A percentile compares a stretch with the other conserved stretches of the same genome.
phyloP scores from a whole-genome alignment of 768 basidiomycete genomes.

The Mycena olivaceomarginata region DNA sequence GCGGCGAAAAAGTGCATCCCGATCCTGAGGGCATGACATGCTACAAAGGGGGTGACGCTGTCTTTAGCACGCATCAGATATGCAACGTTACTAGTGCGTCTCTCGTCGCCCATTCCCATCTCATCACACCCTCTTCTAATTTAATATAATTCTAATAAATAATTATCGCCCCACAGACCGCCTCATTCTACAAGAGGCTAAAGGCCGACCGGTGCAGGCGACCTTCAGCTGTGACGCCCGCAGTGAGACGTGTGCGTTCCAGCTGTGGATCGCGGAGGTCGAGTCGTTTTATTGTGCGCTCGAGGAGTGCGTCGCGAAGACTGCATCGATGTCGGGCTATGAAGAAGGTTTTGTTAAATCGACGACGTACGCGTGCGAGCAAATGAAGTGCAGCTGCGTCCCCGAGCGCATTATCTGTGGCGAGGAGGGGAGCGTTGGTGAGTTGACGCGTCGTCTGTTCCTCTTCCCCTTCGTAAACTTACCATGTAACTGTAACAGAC shows the following conservation, averaged over 20 bases:
- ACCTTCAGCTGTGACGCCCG: not conserved
- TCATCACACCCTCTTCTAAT: no score
- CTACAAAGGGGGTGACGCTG: constrained; percentile 4
- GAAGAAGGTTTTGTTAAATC: not conserved
- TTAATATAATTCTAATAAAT: not conserved
- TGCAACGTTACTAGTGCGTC: constrained; percentile 7
- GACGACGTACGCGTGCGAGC: not conserved
- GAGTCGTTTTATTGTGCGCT: constrained; percentile 5
- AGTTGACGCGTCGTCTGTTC: not conserved
- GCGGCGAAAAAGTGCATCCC: not conserved
- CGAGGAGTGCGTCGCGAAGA: not conserved
- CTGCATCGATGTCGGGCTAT: not conserved
- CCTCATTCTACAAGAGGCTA: not conserved
- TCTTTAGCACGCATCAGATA: not conserved
- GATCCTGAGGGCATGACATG: not conserved
- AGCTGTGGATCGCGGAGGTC: constrained; percentile 2
- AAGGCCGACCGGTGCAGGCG: not conserved
- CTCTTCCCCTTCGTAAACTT: not conserved
- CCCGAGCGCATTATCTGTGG: not conserved
- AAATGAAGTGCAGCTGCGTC: not conserved
- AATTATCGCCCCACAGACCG: not conserved
- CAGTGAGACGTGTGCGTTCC: not conserved
- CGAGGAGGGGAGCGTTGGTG: not conserved
- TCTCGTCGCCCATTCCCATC: not conserved
- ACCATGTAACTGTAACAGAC: not conserved